Conservation (phyloP, 768 basidiomycete genomes). For the Lyophyllum decastes region DNA sequence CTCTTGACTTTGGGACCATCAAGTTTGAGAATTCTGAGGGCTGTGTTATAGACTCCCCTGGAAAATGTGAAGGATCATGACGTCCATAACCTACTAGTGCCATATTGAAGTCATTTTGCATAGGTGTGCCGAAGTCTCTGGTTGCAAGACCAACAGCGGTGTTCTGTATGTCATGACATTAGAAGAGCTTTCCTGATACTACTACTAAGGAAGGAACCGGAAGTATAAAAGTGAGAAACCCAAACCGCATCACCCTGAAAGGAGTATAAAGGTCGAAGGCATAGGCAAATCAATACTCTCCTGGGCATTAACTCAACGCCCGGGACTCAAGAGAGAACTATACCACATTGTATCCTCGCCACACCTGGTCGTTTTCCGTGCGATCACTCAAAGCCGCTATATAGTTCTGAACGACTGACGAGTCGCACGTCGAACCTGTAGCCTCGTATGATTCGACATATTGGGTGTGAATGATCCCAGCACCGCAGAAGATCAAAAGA, state of each 20-base stretch:
- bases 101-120: no score
- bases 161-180: not conserved
- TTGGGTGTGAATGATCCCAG: conserved; percentile 16
- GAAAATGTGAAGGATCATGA: no score
- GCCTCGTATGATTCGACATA: conserved; percentile 20
- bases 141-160: no score
- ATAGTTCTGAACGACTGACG: conserved; percentile 10
- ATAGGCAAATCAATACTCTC: no score
- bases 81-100: no score
- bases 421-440: conserved; percentile 20
- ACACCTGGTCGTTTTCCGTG: conserved; percentile 7
- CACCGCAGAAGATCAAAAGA: conserved; percentile 26
- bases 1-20: no score
- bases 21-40: no score
- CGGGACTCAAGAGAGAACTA: no score
- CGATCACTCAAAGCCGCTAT: conserved; percentile 12
- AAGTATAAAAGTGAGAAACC: not conserved
- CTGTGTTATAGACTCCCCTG: no score
- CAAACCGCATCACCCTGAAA: not conserved
- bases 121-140: no score
- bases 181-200: not conserved
- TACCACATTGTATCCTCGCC: conserved; percentile 10
- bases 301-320: no score
- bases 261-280: not conserved
- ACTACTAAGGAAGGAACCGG: not conserved